Evolutionary conservation across 1,139 yeast genomes (phyloP).

Genomic region (Sugiyamaella castrensis): DNA sequence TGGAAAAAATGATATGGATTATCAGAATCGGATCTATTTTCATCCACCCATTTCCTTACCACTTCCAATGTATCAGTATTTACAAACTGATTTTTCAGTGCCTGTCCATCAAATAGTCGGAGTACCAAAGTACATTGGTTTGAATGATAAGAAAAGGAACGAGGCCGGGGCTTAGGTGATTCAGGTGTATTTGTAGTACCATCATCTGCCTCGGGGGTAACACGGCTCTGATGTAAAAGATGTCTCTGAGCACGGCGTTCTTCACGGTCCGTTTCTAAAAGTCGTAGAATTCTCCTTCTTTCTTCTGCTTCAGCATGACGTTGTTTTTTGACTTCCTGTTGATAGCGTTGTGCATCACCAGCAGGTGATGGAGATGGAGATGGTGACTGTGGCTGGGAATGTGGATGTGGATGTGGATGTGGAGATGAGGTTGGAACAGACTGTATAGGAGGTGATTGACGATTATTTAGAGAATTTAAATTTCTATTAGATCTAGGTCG

Average conservation of each 20-base stretch:
- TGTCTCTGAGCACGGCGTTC: conserved; percentile 40
- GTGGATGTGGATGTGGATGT: neutral
- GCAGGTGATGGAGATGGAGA: too few relatives aligned
- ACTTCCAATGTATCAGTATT: conserved; percentile 46
- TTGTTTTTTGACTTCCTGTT: conserved; percentile 42
- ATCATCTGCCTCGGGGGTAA: conserved; percentile 19
- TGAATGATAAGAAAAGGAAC: conserved; percentile 13
- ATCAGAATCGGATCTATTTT: conserved; percentile 48
- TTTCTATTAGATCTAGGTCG: neutral
- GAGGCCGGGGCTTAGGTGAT: neutral
- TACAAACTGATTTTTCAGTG: conserved; percentile 46
- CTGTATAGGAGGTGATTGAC: neutral
- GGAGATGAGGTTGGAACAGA: neutral
- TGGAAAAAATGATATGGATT: conserved; percentile 49
- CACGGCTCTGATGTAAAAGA: neutral
- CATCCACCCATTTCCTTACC: conserved; percentile 64
- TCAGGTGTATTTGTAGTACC: neutral
- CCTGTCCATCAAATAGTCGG: conserved; percentile 45
- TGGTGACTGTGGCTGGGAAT: neutral
- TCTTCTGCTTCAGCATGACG: conserved; percentile 48
- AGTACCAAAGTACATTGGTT: conserved; percentile 43
- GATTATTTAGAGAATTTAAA: neutral
- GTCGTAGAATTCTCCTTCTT: conserved; percentile 50
- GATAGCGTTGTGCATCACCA: conserved; percentile 31
- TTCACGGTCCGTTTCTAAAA: conserved; percentile 50